A percentile compares a stretch with the other conserved stretches of the same genome.
phyloP scores from a whole-genome alignment of 2,329 filamentous ascomycete genomes.

The Aspergillus caelatus region DNA sequence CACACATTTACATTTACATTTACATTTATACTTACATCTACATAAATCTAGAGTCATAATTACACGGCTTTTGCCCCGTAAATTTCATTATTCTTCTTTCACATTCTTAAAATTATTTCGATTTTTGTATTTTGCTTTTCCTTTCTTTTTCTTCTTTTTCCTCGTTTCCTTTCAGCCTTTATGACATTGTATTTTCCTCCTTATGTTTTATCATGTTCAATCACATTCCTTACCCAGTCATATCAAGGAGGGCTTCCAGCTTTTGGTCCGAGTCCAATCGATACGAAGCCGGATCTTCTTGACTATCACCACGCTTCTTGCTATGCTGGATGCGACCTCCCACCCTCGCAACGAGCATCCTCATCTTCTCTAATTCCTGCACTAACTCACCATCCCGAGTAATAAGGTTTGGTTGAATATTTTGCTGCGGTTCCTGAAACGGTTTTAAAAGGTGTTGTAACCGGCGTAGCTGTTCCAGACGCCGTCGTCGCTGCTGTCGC shows the following conservation, averaged over 20 bases:
- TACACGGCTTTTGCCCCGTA: not conserved
- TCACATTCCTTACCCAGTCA: slow-evolving; percentile 32
- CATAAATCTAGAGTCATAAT: not conserved
- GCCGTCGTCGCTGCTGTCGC: slow-evolving; percentile 49
- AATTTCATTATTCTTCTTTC: not conserved
- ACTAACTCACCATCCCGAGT: slow-evolving; percentile 55
- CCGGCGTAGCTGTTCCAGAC: slow-evolving; percentile 51
- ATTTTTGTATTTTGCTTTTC: not conserved
- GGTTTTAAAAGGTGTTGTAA: slow-evolving; percentile 52
- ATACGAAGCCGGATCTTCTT: slow-evolving; percentile 24
- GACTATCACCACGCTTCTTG: slow-evolving; percentile 19
- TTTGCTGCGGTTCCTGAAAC: slow-evolving; percentile 52
- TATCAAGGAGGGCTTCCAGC: slow-evolving; percentile 41
- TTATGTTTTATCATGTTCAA: not conserved
- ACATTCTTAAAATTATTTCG: not conserved
- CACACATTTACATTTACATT: not conserved
- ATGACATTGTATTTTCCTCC: not conserved
- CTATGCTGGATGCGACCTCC: slow-evolving; percentile 40
- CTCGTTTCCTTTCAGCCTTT: not conserved
- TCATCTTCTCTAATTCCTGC: slow-evolving; percentile 53
- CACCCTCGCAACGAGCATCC: slow-evolving; percentile 50
- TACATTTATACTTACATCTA: not conserved
- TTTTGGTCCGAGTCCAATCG: slow-evolving; percentile 35
- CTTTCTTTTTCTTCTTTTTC: not conserved
- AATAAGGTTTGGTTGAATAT: slow-evolving; percentile 59